phyloP scores from a whole-genome alignment of 2,329 filamentous ascomycete genomes.

The Dactylellina drechsleri region DNA sequence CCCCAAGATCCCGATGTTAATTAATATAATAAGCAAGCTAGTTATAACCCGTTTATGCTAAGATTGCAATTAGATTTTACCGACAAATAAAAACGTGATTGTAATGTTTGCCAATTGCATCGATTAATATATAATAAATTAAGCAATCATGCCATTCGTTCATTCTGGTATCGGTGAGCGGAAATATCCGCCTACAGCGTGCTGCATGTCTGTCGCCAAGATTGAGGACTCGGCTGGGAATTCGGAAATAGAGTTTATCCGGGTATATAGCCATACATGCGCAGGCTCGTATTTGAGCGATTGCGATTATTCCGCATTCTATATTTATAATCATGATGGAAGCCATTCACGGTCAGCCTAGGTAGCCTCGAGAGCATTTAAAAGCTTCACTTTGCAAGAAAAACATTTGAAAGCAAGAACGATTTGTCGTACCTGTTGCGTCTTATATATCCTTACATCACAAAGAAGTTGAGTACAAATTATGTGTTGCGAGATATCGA shows the following conservation, averaged over 20 bases:
- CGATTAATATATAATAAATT: not conserved
- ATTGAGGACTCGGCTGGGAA: constrained; percentile 10
- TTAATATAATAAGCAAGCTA: too few relatives aligned
- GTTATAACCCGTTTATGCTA: constrained; percentile 48
- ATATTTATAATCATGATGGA: constrained; percentile 1
- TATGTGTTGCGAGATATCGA: too few relatives aligned
- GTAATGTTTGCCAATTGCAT: not conserved
- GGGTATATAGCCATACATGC: not conserved
- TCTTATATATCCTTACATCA: too few relatives aligned
- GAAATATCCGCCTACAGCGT: not conserved
- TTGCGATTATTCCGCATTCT: constrained; percentile 6
- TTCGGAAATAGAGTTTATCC: constrained; percentile 31
- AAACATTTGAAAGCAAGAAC: too few relatives aligned
- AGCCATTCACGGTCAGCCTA: too few relatives aligned
- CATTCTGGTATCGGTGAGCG: constrained; percentile 3
- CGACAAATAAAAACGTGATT: constrained; percentile 8
- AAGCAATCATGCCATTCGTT: not conserved
- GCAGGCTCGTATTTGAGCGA: not conserved
- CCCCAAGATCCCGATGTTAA: constrained; percentile 22
- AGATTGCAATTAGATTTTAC: constrained; percentile 27
- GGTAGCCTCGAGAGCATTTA: too few relatives aligned
- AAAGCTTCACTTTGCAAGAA: too few relatives aligned
- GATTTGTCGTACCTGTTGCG: too few relatives aligned
- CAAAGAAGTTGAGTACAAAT: too few relatives aligned
- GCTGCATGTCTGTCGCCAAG: not conserved